Conservation (phyloP, 106 monocot species). For the Amphibolis antarctica region DNA sequence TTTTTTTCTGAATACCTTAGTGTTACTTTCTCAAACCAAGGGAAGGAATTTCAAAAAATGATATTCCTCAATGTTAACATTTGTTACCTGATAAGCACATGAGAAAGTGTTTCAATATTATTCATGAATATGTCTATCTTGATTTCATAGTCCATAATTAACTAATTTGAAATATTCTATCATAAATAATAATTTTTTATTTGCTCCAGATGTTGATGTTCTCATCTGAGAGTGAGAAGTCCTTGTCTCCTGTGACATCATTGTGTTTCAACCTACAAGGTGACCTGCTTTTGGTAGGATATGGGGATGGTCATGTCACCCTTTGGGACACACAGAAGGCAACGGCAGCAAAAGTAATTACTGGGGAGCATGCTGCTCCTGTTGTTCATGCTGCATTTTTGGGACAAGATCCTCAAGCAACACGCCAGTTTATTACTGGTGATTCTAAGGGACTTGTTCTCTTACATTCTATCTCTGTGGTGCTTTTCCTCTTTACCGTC, state of each 20-base stretch:
- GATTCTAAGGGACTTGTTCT: slow-evolving; percentile 83
- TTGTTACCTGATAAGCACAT: too few species aligned
- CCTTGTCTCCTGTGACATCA: slow-evolving; percentile 63
- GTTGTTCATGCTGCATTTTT: slow-evolving; percentile 78
- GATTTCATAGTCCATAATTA: neutral
- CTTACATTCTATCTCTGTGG: slow-evolving; percentile 69
- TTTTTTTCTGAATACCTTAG: too few species aligned
- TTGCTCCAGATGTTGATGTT: slow-evolving; percentile 60
- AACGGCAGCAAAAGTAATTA: slow-evolving; percentile 49
- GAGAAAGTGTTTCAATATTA: too few species aligned
- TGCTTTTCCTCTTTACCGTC: slow-evolving; percentile 68
- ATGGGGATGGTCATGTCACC: slow-evolving; percentile 79
- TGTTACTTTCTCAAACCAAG: too few species aligned
- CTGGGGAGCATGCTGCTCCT: slow-evolving; percentile 66
- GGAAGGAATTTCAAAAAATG: too few species aligned
- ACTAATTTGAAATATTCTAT: neutral
- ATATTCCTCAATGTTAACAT: too few species aligned
- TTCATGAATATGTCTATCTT: neutral
- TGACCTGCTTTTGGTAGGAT: slow-evolving; percentile 87
- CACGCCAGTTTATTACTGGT: slow-evolving; percentile 85
- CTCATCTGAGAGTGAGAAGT: slow-evolving; percentile 60
- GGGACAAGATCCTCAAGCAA: slow-evolving; percentile 55
- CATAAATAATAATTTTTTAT: neutral
- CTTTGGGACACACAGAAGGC: slow-evolving; percentile 87
- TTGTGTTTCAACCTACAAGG: slow-evolving; percentile 97